phyloP scores from a whole-genome alignment of 2,329 filamentous ascomycete genomes.

The Pseudopithomyces maydicus region DNA sequence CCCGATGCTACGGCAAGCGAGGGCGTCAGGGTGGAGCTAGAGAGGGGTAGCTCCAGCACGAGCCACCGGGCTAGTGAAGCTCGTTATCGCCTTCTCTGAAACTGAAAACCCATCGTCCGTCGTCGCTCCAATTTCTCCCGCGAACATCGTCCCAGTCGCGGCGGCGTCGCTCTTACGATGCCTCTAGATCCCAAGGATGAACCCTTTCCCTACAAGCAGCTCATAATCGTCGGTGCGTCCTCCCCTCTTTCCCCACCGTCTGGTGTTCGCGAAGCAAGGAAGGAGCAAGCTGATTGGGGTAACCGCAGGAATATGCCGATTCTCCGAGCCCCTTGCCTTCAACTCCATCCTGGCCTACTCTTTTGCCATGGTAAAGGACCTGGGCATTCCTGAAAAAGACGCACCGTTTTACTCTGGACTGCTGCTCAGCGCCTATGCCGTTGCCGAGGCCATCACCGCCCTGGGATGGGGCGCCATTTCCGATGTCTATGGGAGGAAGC shows the following conservation, averaged over 20 bases:
- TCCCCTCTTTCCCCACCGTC: conserved; percentile 3
- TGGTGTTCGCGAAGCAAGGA: not conserved
- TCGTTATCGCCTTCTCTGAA: conserved; percentile 7
- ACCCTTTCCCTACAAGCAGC: conserved; percentile 53
- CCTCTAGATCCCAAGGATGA: conserved; percentile 39
- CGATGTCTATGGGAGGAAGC: conserved; percentile 48
- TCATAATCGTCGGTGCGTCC: conserved; percentile 49
- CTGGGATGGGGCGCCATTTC: conserved; percentile 59
- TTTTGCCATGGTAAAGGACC: conserved; percentile 44
- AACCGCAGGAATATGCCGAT: conserved; percentile 78
- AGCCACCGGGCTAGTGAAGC: conserved; percentile 1
- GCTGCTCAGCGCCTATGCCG: conserved; percentile 86
- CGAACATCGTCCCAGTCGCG: not conserved
- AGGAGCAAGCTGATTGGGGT: conserved; percentile 19
- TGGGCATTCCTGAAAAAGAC: conserved; percentile 43
- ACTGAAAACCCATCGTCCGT: not conserved
- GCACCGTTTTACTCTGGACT: conserved; percentile 83
- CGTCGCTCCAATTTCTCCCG: not conserved
- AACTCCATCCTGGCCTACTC: conserved; percentile 91
- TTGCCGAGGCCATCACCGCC: conserved; percentile 84
- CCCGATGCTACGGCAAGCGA: not conserved
- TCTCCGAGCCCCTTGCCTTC: conserved; percentile 90
- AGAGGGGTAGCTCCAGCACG: conserved; percentile 1
- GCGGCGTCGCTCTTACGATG: conserved; percentile 15
- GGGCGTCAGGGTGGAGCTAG: not conserved